Base-by-base conservation (phyloP, 192 early-diverging fungal genomes). In the Backusella tarrabulga region DNA sequence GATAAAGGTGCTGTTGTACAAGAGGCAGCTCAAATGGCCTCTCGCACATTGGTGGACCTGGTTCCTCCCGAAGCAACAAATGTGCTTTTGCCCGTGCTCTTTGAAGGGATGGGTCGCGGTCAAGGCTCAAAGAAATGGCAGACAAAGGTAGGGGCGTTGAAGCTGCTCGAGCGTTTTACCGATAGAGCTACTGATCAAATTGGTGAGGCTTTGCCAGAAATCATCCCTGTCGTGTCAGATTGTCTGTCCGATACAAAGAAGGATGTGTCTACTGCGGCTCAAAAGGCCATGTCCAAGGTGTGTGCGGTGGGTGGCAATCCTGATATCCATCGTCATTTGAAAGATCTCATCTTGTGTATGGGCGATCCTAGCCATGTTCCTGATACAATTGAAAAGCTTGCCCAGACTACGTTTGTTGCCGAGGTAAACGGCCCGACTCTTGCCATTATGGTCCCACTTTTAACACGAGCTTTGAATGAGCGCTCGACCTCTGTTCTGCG, bases 121-220 rank as follows among this genome's bases (percentile, higher is more conserved):
- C 77, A 81, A 70, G 89, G 90, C 68, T 89, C 90, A 77, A 91
- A 93, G 77, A 94, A 94, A 80, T 91, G 91, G 89, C 92, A 92
- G 76, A 91, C 92, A 67, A 92, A 92, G 83, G 83, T 86, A 1
- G 88, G 87, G 12, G 86, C 88, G 1, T 41, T 87, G 19, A 83
- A 85, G 46, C 23, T 90, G 17, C 34, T 88, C 14, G 76, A 83
- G 19, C 74, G 81, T 17, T 79, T 88, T 8, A 78, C 85, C 17
- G 81, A 80, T 41, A 77, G 72, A n/a, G 86, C 87, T 2, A 79
- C 83, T 36, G 79, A 83, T 26, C 86, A 89, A 72, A 81, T 88
- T 26, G 86, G 84, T 72, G 77, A 83, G 29, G 75, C 77, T 6
- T 52, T 88, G 23, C 87, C 87, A 34, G 85, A 88, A 46, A 89